Percentiles rank a stretch among this genome's conserved stretches.
Evolutionary conservation across 2,329 filamentous ascomycete species (phyloP).

Genomic region (Thelonectria olida): DNA sequence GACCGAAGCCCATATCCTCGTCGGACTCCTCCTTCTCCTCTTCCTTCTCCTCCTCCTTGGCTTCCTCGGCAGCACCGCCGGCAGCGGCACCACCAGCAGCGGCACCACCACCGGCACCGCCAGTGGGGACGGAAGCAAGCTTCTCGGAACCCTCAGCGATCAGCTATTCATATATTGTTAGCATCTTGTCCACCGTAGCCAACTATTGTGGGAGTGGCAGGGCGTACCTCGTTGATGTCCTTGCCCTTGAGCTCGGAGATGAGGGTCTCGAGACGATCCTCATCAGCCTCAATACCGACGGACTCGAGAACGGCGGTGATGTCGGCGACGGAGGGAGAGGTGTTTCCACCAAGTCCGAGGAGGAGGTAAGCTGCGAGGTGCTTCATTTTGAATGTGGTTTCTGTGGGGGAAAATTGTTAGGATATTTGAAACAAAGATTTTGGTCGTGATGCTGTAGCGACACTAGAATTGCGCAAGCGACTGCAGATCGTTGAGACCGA

Average conservation of each 20-base stretch:
- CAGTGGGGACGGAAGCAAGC: conserved; percentile 97
- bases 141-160: conserved; percentile 90
- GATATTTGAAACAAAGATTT: neutral
- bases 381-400: conserved; percentile 85
- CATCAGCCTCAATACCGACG: conserved; percentile 94
- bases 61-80: conserved; percentile 73
- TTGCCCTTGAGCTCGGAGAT: conserved; percentile 92
- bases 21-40: conserved; percentile 63
- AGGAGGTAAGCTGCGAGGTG: conserved; percentile 99
- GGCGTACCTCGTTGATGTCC: conserved; percentile 87
- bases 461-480: conserved; percentile 10
- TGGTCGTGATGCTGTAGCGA: neutral
- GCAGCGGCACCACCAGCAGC: conserved; percentile 73
- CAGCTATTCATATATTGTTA: conserved; percentile 67
- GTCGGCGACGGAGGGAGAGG: conserved; percentile 84
- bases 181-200: conserved; percentile 7
- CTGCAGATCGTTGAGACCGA: neutral
- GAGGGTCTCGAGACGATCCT: conserved; percentile 85
- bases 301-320: conserved; percentile 90
- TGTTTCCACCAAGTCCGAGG: conserved; percentile 92
- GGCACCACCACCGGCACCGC: conserved; percentile 79
- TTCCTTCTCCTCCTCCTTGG: conserved; percentile 85
- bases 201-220: neutral
- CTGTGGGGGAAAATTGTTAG: conserved; percentile 38
- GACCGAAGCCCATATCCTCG: conserved; percentile 81